Evolutionary conservation across 2,329 filamentous ascomycete genomes (phyloP).

Genomic region (Zasmidium citrigriseum): DNA sequence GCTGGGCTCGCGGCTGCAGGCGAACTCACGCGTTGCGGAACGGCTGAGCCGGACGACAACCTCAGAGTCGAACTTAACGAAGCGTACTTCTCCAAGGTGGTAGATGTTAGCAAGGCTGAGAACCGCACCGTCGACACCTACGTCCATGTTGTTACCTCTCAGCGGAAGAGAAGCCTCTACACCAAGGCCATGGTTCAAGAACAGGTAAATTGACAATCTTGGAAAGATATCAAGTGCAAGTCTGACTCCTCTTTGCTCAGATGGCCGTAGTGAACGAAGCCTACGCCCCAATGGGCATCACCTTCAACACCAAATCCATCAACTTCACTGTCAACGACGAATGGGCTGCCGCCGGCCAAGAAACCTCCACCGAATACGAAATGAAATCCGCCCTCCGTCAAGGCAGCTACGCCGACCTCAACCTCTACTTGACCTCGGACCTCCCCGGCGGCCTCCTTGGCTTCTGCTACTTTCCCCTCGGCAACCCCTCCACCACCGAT

Average conservation of each 20-base stretch:
- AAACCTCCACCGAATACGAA: slow-evolving; percentile 37
- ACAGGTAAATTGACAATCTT: slow-evolving; percentile 14
- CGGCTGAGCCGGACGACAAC: slow-evolving; percentile 17
- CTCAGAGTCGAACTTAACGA: slow-evolving; percentile 20
- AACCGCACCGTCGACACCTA: slow-evolving; percentile 27
- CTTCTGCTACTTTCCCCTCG: slow-evolving; percentile 34
- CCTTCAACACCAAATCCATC: slow-evolving; percentile 49
- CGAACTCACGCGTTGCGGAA: slow-evolving; percentile 22
- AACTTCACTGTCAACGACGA: slow-evolving; percentile 53
- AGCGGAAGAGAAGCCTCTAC: slow-evolving; percentile 35
- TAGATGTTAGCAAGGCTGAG: slow-evolving; percentile 7
- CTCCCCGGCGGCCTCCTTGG: slow-evolving; percentile 35
- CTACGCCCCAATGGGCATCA: slow-evolving; percentile 44
- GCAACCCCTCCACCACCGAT: slow-evolving; percentile 41
- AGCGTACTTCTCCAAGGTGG: slow-evolving; percentile 15
- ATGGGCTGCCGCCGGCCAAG: slow-evolving; percentile 52
- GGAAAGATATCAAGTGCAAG: not conserved
- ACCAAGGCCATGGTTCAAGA: slow-evolving; percentile 39
- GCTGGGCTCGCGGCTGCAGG: slow-evolving; percentile 18
- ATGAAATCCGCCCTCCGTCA: slow-evolving; percentile 56
- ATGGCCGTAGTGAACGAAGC: slow-evolving; percentile 19
- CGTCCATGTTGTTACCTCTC: slow-evolving; percentile 45
- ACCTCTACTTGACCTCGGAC: slow-evolving; percentile 60
- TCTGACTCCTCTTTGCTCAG: slow-evolving; percentile 2
- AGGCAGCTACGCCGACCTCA: slow-evolving; percentile 54